phyloP scores from a whole-genome alignment of 306 rosid species.

The Sesbania bispinosa region DNA sequence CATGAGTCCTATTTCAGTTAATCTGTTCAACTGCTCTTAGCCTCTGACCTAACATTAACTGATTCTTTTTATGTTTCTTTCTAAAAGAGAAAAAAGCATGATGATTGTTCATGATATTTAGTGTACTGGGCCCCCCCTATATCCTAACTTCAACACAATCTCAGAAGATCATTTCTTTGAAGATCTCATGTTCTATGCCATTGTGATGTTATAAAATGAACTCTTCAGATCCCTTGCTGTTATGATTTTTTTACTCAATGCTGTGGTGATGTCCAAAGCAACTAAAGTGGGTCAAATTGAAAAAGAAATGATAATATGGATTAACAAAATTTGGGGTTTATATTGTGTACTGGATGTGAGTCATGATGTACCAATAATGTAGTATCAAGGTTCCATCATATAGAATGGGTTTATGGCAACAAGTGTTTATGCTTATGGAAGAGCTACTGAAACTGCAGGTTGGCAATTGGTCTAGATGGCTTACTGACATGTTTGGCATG shows the following conservation, averaged over 20 bases:
- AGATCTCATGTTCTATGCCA: background rate
- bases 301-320: background rate
- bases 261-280: conserved; percentile 4
- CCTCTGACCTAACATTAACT: background rate
- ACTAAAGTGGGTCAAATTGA: background rate
- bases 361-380: background rate
- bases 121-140: background rate
- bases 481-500: conserved; percentile 77
- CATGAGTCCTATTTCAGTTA: background rate
- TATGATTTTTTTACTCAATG: background rate
- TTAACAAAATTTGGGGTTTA: background rate
- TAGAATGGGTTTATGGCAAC: background rate
- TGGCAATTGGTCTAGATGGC: conserved; percentile 96
- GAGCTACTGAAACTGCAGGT: conserved; percentile 52
- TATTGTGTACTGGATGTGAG: background rate
- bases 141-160: background rate
- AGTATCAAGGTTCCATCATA: background rate
- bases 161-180: background rate
- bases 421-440: conserved; percentile 16
- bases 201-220: background rate
- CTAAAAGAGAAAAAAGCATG: background rate
- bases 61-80: background rate
- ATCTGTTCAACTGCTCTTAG: background rate
- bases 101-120: background rate
- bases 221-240: background rate